Conservation (phyloP, 306 rosid species). For the Potentilla sterilis region DNA sequence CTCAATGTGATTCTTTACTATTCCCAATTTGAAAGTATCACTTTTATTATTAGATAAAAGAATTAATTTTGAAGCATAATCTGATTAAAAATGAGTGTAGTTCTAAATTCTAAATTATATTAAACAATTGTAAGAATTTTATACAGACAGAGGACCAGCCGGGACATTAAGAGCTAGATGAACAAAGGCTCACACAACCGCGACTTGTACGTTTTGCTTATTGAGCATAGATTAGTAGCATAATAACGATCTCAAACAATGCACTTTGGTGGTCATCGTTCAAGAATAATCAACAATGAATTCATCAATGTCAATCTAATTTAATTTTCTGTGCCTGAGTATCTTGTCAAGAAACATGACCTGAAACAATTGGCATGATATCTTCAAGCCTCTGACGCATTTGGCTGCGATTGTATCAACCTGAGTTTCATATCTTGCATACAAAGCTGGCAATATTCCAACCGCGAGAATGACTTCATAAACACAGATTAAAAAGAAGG, state of each 20-base stretch:
- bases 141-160: too few species aligned
- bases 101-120: too few species aligned
- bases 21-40: too few species aligned
- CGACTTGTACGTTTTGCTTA: too few species aligned
- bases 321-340: constrained; percentile 58
- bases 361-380: constrained; percentile 42
- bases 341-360: constrained; percentile 50
- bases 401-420: constrained; percentile 48
- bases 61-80: too few species aligned
- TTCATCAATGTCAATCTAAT: constrained; percentile 19
- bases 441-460: constrained; percentile 46
- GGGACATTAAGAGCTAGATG: too few species aligned
- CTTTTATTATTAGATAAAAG: too few species aligned
- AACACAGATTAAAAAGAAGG: constrained; percentile 6
- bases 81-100: too few species aligned
- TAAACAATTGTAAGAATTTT: too few species aligned
- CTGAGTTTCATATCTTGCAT: constrained; percentile 53
- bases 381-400: constrained; percentile 46
- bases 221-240: too few species aligned
- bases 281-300: background rate
- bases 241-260: background rate
- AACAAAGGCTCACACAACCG: too few species aligned
- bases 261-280: background rate
- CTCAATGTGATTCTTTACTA: too few species aligned
- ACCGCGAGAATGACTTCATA: constrained; percentile 40